Conservation (phyloP, 2,329 filamentous ascomycete genomes). For the Fusarium subtropicale region DNA sequence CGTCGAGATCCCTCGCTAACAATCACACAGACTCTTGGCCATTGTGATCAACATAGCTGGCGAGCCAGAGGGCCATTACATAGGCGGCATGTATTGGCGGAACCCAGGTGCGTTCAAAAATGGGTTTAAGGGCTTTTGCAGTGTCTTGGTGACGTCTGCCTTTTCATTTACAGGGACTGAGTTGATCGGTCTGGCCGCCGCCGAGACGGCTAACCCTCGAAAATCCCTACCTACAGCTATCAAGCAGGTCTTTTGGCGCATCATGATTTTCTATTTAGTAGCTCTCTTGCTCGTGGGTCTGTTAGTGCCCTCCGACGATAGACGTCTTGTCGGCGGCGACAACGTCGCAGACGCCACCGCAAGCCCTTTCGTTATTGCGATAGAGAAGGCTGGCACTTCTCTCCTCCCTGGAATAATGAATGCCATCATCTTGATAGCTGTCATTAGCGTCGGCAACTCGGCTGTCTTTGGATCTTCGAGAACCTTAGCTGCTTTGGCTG, state of each 20-base stretch:
- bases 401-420: constrained; percentile 92
- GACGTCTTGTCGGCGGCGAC: constrained; percentile 68
- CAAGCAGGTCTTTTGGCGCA: constrained; percentile 96
- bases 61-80: constrained; percentile 77
- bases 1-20: background rate
- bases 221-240: constrained; percentile 87
- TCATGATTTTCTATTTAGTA: constrained; percentile 90
- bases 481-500: constrained; percentile 87
- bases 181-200: constrained; percentile 79
- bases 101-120: constrained; percentile 84
- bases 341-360: constrained; percentile 73
- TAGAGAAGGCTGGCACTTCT: constrained; percentile 82
- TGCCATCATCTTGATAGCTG: constrained; percentile 90
- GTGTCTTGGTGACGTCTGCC: constrained; percentile 79
- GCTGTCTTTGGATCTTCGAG: constrained; percentile 91
- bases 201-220: constrained; percentile 80
- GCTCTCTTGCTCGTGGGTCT: constrained; percentile 84
- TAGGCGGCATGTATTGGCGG: constrained; percentile 82
- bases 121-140: constrained; percentile 84
- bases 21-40: constrained; percentile 73
- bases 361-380: constrained; percentile 94
- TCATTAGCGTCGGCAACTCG: constrained; percentile 91
- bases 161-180: constrained; percentile 83
- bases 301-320: constrained; percentile 79
- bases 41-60: constrained; percentile 88